Evolutionary conservation across 78 protist genomes (phyloP).

Genomic region (Dictyostelium brefeldianum): DNA sequence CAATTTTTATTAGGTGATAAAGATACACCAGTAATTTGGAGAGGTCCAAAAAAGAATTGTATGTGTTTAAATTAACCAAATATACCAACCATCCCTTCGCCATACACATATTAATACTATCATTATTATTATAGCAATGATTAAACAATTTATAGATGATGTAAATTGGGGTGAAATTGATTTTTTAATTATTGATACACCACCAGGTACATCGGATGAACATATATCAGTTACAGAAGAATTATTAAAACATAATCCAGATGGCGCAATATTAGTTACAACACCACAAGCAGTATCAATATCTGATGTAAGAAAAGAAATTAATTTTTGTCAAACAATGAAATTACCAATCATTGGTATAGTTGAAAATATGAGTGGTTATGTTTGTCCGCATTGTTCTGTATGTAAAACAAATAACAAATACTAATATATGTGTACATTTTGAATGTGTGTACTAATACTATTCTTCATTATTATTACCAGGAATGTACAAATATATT

Average conservation of each 20-base stretch:
- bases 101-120: neutral
- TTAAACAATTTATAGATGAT: constrained; percentile 90
- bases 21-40: constrained; percentile 96
- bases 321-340: constrained; percentile 94
- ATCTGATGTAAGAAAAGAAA: constrained; percentile 95
- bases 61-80: no score
- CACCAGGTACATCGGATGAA: constrained; percentile 97
- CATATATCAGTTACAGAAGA: constrained; percentile 87
- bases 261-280: constrained; percentile 95
- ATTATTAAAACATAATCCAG: constrained; percentile 70
- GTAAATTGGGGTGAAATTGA: constrained; percentile 94
- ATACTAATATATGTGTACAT: neutral
- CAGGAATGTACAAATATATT: constrained; percentile 88
- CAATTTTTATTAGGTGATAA: constrained; percentile 94
- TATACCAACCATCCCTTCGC: no score
- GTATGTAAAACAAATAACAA: constrained; percentile 31
- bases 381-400: constrained; percentile 97
- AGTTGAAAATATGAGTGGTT: constrained; percentile 99
- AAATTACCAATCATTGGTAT: constrained; percentile 96
- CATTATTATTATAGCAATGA: constrained; percentile 73
- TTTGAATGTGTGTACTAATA: neutral
- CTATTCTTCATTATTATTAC: no score
- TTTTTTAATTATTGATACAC: constrained; percentile 95
- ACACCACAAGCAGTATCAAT: constrained; percentile 94
- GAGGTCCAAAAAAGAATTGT: constrained; percentile 95